Evolutionary conservation across 768 basidiomycete species (phyloP).

Genomic region (Leucocoprinus birnbaumii): DNA sequence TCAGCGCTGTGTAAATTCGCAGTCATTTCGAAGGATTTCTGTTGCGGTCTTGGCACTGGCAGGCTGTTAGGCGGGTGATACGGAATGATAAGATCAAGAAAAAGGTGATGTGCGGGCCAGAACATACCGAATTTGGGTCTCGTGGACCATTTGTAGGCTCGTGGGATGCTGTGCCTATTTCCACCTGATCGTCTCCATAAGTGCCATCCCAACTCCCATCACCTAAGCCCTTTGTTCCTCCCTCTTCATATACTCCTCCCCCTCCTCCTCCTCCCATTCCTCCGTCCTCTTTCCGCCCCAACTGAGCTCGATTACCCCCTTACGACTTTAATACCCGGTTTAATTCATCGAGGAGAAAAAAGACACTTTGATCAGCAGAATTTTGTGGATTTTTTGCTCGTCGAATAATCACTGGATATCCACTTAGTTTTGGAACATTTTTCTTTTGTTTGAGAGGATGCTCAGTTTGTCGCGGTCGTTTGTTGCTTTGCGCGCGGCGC

Average conservation of each 20-base stretch:
- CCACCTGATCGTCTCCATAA: slow-evolving; percentile 7
- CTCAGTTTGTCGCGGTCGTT: slow-evolving; percentile 4
- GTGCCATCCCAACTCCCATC: slow-evolving; percentile 1
- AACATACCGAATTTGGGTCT: neutral
- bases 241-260: neutral
- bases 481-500: slow-evolving; percentile 1
- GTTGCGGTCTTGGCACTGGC: neutral
- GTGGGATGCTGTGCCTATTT: neutral
- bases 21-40: neutral
- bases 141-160: neutral
- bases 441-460: slow-evolving; percentile 3
- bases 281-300: neutral
- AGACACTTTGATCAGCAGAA: too few species aligned
- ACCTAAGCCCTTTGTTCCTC: neutral
- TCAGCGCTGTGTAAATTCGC: neutral
- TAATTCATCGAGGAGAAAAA: too few species aligned
- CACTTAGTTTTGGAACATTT: neutral
- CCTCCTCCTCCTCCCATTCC: neutral
- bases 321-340: neutral
- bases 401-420: neutral
- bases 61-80: neutral
- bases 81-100: neutral
- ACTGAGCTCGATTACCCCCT: neutral
- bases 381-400: neutral
- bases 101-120: neutral